Base-by-base conservation (phyloP, 2,329 filamentous ascomycete genomes). In the Aspergillus sp. region DNA sequence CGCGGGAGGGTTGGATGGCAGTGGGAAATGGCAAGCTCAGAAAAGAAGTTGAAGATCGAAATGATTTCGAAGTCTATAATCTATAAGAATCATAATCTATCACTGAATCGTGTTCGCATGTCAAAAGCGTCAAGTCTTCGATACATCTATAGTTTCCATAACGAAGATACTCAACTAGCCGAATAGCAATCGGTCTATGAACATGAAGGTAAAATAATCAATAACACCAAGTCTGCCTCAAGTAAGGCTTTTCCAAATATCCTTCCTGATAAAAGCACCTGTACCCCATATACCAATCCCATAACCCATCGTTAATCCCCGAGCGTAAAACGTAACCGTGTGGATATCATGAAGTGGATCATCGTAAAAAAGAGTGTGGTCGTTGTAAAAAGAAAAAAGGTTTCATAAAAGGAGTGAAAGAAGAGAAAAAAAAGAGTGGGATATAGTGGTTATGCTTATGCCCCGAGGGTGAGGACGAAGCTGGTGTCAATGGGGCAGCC, bases 401-500 rank as follows among this genome's bases (percentile, higher is more conserved):
- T 39, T 24, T 46, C 21, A 23, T 47, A n/a, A 41, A 44, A 57
- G 52, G 35, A 48, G 12, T 19, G 43, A 12, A 57, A 50, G 33
- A 44, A 45, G 19, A 44, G 31, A 31, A 52, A 21, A 21, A 52
- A 31, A 43, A 14, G 6, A n/a, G 6, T 49, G 23, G 35, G n/a
- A 27, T 12, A 56, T 45, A 33, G 40, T 8, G 27, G 27, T 27
- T 37, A 15, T 6, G 31, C 52, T 54, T 62, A 63, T 40, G 55
- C 56, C 46, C 75, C 75, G 52, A 78, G 66, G 54, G 61, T 67
- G 51, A 78, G 56, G 21, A 62, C 60, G 54, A 78, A 69, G 52
- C 66, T 64, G 50, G 73, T 69, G 58, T 67, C 47, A 56, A 71
- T 67, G 45, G 71, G 67, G 66, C 75, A 78, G 55, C 73, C 72